Percentiles rank a stretch among this genome's conserved stretches.
Evolutionary conservation across 2,329 filamentous ascomycete genomes (phyloP).

Genomic region (Podosphaera leucotricha): DNA sequence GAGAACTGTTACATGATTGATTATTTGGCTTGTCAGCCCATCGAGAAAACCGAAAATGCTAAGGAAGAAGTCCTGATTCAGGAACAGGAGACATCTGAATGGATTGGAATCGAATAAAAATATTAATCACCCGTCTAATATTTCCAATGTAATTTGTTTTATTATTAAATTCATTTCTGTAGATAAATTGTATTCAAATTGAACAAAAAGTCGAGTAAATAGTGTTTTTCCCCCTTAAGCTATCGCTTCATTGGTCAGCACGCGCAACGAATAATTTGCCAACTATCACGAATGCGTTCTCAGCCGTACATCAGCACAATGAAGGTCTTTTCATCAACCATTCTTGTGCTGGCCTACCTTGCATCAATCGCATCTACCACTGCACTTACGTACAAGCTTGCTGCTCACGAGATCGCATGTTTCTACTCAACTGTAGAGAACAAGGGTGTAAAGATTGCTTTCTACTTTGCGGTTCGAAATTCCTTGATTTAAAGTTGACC

Average conservation of each 20-base stretch:
- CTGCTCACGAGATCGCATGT: slow-evolving; percentile 82
- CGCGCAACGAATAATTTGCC: too few species aligned
- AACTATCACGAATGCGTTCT: not conserved
- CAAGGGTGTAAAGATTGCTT: slow-evolving; percentile 71
- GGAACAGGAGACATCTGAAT: slow-evolving; percentile 20
- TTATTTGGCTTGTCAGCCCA: slow-evolving; percentile 41
- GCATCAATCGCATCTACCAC: slow-evolving; percentile 57
- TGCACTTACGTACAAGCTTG: slow-evolving; percentile 78
- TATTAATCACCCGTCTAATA: too few species aligned
- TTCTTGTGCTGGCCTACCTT: slow-evolving; percentile 48
- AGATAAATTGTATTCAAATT: too few species aligned
- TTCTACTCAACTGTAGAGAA: slow-evolving; percentile 69
- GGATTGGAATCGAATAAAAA: slow-evolving; percentile 26
- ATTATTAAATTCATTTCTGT: too few species aligned
- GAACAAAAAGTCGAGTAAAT: too few species aligned
- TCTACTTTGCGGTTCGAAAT: slow-evolving; percentile 79
- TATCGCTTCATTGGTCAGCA: not conserved
- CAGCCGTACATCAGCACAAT: slow-evolving; percentile 21
- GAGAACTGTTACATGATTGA: slow-evolving; percentile 79
- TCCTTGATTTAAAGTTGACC: too few species aligned
- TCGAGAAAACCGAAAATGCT: slow-evolving; percentile 11
- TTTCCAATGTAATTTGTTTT: too few species aligned
- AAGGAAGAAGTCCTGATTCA: slow-evolving; percentile 12
- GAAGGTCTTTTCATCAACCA: slow-evolving; percentile 37
- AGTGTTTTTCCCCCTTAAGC: too few species aligned